Percentiles rank a stretch among this genome's conserved stretches.
Evolutionary conservation across 805 yeast genomes (phyloP).

Genomic region (Candida tibetensis): DNA sequence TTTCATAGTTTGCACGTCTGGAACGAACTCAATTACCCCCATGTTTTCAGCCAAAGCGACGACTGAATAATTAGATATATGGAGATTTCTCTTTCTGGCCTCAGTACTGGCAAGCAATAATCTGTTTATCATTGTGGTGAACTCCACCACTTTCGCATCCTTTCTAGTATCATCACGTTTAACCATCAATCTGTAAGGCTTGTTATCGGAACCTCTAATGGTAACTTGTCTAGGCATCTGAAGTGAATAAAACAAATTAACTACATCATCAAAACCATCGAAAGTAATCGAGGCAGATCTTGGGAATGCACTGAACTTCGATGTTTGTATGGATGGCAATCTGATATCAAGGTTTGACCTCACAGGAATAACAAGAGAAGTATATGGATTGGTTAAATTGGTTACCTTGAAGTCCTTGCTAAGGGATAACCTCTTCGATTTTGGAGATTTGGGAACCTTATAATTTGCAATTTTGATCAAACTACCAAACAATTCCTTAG

Average conservation of each 20-base stretch:
- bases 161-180: conserved; percentile 92
- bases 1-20: conserved; percentile 68
- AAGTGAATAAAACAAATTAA: conserved; percentile 71
- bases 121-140: conserved; percentile 82
- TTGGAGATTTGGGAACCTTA: conserved; percentile 33
- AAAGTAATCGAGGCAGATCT: conserved; percentile 48
- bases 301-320: conserved; percentile 45
- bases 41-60: conserved; percentile 80
- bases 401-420: conserved; percentile 40
- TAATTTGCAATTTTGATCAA: conserved; percentile 43
- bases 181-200: conserved; percentile 70
- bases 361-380: conserved; percentile 69
- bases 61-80: conserved; percentile 81
- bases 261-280: conserved; percentile 61
- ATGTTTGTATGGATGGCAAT: conserved; percentile 50
- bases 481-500: conserved; percentile 38
- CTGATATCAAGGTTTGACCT: conserved; percentile 65
- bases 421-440: conserved; percentile 35
- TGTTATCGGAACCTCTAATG: conserved; percentile 75
- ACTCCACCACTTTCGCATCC: conserved; percentile 91
- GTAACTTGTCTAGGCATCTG: conserved; percentile 82
- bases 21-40: conserved; percentile 92
- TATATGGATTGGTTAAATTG: conserved; percentile 27
- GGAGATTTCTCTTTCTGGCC: conserved; percentile 67
- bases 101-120: conserved; percentile 64